Evolutionary conservation across 164 flowering plant species (phyloP).

Genomic region (Echeveria elegans): DNA sequence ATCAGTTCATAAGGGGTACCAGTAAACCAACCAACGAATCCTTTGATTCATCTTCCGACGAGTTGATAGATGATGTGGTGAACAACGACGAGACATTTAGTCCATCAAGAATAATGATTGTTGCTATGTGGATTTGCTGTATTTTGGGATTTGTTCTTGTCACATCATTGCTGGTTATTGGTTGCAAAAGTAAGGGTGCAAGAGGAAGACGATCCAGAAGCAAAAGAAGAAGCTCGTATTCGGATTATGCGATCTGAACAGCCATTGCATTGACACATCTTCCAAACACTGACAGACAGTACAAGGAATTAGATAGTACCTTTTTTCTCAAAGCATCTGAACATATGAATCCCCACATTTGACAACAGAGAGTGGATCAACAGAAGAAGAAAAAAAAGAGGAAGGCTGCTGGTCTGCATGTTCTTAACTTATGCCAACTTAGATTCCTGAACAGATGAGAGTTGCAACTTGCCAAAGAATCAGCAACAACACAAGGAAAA

Average conservation of each 20-base stretch:
- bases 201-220: constrained; percentile 37
- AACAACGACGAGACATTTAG: constrained; percentile 16
- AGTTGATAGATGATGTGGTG: constrained; percentile 11
- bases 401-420: too few species aligned
- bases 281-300: constrained; percentile 15
- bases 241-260: constrained; percentile 35
- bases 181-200: constrained; percentile 31
- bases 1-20: constrained; percentile 12
- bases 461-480: not conserved
- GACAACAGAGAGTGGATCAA: not conserved
- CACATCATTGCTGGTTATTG: constrained; percentile 26
- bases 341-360: not conserved
- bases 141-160: constrained; percentile 50
- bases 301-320: not conserved
- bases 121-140: constrained; percentile 54
- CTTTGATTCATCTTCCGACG: constrained; percentile 15
- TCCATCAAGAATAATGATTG: constrained; percentile 50
- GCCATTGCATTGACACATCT: constrained; percentile 17
- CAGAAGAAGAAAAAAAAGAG: too few species aligned
- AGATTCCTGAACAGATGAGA: too few species aligned
- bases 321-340: not conserved
- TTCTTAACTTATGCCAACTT: too few species aligned
- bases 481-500: not conserved
- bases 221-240: constrained; percentile 49
- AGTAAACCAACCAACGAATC: constrained; percentile 17